These are phyloP conservation scores for Boletellus ananiceps DNA, from an alignment of 768 basidiomycete species.

Conservation along the genomic window DNA sequence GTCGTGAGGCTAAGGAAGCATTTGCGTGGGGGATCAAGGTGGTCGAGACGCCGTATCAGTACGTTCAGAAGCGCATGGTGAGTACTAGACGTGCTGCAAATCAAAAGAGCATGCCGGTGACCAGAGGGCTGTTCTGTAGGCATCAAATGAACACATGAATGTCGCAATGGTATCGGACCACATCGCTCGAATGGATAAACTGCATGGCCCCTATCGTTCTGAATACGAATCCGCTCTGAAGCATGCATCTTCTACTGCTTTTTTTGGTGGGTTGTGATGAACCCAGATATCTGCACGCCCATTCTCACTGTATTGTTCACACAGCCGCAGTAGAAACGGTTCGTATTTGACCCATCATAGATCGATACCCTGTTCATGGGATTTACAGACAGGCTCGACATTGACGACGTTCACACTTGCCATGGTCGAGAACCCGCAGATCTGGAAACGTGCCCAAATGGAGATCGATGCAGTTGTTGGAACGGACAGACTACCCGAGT, in stretches of 20 bases:
- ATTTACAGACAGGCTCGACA: neutral
- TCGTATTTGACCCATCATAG: neutral
- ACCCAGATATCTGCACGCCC: no score
- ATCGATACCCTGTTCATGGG: neutral
- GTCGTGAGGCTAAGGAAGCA: constrained; percentile 24
- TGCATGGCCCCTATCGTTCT: constrained; percentile 1
- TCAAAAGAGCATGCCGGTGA: neutral
- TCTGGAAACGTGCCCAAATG: neutral
- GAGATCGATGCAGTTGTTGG: neutral
- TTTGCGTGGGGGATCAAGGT: neutral
- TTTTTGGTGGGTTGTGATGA: constrained; percentile 1
- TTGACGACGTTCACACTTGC: neutral
- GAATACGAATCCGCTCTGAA: constrained; percentile 7
- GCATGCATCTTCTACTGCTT: constrained; percentile 5
- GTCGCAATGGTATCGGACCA: constrained; percentile 11
- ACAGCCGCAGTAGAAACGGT: neutral
- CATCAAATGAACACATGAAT: neutral
- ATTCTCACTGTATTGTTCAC: neutral
- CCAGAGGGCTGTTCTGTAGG: neutral
- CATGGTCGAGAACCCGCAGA: neutral
- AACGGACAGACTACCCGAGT: neutral
- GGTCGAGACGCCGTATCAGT: constrained; percentile 24
- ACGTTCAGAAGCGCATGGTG: constrained; percentile 28
- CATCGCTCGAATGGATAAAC: constrained; percentile 11
- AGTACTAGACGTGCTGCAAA: neutral